These are phyloP conservation scores for Themeda triandra DNA, from an alignment of 176 grass and related monocot species.

Conservation along the genomic window DNA sequence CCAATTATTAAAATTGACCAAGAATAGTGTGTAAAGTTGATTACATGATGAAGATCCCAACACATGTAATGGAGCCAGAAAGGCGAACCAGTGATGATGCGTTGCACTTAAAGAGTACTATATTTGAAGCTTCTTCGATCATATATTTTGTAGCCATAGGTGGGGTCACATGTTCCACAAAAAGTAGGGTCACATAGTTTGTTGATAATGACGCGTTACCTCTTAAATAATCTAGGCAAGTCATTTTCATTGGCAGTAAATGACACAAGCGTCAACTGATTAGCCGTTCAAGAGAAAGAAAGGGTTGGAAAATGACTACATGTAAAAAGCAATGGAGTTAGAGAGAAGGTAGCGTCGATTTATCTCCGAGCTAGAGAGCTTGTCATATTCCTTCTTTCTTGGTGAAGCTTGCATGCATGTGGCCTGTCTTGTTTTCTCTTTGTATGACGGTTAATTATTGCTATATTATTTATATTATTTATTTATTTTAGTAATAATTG, in stretches of 20 bases:
- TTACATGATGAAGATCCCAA: neutral
- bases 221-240: conserved; percentile 14
- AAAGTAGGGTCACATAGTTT: neutral
- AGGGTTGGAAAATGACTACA: conserved; percentile 6
- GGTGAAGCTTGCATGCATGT: conserved; percentile 17
- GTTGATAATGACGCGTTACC: neutral
- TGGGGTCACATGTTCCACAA: neutral
- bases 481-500: neutral
- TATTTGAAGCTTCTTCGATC: neutral
- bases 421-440: neutral
- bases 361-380: neutral
- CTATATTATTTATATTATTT: too few relatives aligned
- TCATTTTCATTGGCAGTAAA: neutral
- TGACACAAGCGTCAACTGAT: conserved; percentile 27
- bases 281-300: conserved; percentile 13
- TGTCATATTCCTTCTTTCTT: neutral
- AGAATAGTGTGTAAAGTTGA: conserved; percentile 8
- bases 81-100: conserved; percentile 5
- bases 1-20: conserved; percentile 8
- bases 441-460: neutral
- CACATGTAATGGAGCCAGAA: conserved; percentile 21
- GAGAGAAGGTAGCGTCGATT: neutral
- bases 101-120: neutral
- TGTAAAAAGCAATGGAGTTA: conserved; percentile 12
- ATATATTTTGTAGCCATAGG: neutral